phyloP scores from a whole-genome alignment of 2,329 filamentous ascomycete genomes.

The Cryphonectria naterciae region DNA sequence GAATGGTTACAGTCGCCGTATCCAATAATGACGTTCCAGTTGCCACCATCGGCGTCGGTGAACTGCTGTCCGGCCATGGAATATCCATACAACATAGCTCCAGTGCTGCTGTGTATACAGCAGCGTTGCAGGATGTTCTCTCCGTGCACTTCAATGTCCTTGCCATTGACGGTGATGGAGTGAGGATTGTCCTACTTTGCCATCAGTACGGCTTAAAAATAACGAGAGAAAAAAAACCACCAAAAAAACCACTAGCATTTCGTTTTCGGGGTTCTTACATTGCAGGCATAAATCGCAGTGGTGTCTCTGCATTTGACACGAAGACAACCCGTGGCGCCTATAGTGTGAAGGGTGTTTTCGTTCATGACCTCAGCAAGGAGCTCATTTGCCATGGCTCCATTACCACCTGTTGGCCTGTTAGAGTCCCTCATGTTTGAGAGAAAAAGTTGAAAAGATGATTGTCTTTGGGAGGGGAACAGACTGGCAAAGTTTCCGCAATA shows the following conservation, averaged over 20 bases:
- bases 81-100: background rate
- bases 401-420: background rate
- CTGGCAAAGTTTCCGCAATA: slow-evolving; percentile 17
- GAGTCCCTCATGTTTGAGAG: background rate
- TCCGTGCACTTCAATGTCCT: slow-evolving; percentile 1
- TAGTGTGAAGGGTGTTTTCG: background rate
- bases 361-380: background rate
- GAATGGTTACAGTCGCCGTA: slow-evolving; percentile 4
- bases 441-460: background rate
- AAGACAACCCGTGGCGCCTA: background rate
- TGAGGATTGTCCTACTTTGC: background rate
- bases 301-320: slow-evolving; percentile 16
- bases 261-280: background rate
- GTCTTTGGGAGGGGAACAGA: background rate
- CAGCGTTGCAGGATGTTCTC: slow-evolving; percentile 5
- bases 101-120: background rate
- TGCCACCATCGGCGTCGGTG: slow-evolving; percentile 9
- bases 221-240: too few species aligned
- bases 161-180: slow-evolving; percentile 1
- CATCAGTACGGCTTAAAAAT: background rate
- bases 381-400: background rate
- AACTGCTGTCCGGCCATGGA: slow-evolving; percentile 10
- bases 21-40: slow-evolving; percentile 9
- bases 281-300: slow-evolving; percentile 12
- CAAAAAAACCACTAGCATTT: background rate